Conservation (phyloP, 108 stramenopile genomes). For the Fragilariopsis cylindrus region DNA sequence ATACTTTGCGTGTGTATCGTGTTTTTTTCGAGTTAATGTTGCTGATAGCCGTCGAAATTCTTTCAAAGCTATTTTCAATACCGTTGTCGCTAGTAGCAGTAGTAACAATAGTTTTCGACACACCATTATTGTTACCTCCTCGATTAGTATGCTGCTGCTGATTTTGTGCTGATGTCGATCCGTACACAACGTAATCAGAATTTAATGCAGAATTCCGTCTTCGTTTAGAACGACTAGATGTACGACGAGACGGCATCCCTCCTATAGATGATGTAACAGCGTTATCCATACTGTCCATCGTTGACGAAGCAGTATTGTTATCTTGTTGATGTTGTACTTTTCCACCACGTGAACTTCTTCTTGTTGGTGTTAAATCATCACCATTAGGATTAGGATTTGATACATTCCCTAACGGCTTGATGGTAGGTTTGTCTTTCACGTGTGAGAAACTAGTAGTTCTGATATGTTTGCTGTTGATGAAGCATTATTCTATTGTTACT, state of each 20-base stretch:
- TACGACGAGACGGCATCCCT: not conserved
- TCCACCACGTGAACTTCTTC: not conserved
- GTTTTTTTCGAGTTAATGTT: too few relatives aligned
- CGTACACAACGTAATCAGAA: not conserved
- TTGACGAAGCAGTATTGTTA: not conserved
- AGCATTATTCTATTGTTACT: slow-evolving; percentile 9
- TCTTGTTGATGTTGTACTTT: slow-evolving; percentile 1
- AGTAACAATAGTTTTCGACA: too few relatives aligned
- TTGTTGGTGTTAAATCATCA: not conserved
- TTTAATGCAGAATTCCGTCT: not conserved
- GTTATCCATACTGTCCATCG: not conserved
- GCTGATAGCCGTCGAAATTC: too few relatives aligned
- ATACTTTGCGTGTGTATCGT: too few relatives aligned
- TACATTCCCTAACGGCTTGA: slow-evolving; percentile 27
- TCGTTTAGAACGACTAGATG: not conserved
- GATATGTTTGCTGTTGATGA: not conserved
- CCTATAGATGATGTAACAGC: too few relatives aligned
- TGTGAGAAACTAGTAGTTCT: not conserved
- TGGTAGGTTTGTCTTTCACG: slow-evolving; percentile 38
- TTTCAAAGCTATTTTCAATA: too few relatives aligned
- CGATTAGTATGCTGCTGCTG: too few relatives aligned
- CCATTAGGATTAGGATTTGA: slow-evolving; percentile 1
- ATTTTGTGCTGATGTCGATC: not conserved
- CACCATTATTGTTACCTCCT: too few relatives aligned
- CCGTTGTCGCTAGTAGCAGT: too few relatives aligned